These are phyloP conservation scores for Flaveria ramosissima DNA, from an alignment of 129 eudicot species.

Conservation along the genomic window DNA sequence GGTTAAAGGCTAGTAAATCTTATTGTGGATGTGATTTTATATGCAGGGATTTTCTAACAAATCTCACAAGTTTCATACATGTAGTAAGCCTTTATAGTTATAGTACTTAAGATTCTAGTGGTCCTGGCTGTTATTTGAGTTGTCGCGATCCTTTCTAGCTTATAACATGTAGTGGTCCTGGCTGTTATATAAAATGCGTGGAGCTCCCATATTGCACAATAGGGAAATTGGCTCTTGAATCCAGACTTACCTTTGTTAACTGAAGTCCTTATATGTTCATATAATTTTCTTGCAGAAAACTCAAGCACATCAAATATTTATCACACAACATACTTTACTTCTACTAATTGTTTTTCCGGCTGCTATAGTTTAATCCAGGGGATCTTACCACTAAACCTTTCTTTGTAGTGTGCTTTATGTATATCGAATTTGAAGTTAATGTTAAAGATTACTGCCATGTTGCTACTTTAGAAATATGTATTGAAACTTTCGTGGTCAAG, in stretches of 20 bases:
- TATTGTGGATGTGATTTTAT: conserved; percentile 5
- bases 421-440: conserved; percentile 2
- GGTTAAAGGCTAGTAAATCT: conserved; percentile 5
- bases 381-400: not conserved
- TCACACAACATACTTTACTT: not conserved
- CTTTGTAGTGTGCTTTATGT: conserved; percentile 15
- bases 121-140: not conserved
- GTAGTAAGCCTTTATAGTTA: conserved; percentile 17
- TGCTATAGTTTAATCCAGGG: not conserved
- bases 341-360: not conserved
- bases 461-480: not conserved
- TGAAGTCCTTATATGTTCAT: not conserved
- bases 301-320: not conserved
- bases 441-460: not conserved
- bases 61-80: not conserved
- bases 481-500: conserved; percentile 1
- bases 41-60: conserved; percentile 5
- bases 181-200: conserved; percentile 16
- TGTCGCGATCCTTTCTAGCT: conserved; percentile 11
- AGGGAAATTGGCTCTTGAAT: conserved; percentile 12
- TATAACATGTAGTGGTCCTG: conserved; percentile 14
- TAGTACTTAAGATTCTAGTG: conserved; percentile 3
- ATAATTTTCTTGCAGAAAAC: conserved; percentile 1
- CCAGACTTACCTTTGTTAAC: conserved; percentile 11
- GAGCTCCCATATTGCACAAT: conserved; percentile 12